These are phyloP conservation scores for Picea sitchensis DNA, from an alignment of 75 land plant species.

Conservation along the genomic window DNA sequence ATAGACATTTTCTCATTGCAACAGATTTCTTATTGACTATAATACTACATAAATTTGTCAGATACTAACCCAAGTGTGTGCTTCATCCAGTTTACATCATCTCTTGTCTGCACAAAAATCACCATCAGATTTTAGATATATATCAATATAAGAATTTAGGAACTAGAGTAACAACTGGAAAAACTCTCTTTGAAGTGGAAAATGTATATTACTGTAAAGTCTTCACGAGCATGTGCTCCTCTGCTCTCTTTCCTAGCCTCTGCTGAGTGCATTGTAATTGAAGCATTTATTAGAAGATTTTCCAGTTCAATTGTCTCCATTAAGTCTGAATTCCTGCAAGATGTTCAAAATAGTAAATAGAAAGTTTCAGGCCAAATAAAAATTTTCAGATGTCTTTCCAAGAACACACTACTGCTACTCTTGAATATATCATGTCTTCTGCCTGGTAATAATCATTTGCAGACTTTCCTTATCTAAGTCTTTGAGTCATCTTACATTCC, in stretches of 20 bases:
- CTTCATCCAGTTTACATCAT: constrained; percentile 98
- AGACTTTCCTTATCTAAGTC: background rate
- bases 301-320: constrained; percentile 96
- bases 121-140: background rate
- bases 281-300: constrained; percentile 96
- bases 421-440: background rate
- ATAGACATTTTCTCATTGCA: background rate
- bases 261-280: constrained; percentile 98
- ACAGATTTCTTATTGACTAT: background rate
- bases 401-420: background rate
- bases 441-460: background rate
- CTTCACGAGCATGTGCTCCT: constrained; percentile 99
- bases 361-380: background rate
- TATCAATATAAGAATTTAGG: constrained; percentile 1
- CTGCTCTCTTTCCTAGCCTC: constrained; percentile 99
- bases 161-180: background rate
- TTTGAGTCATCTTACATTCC: background rate
- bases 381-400: background rate
- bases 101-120: constrained; percentile 78
- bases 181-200: constrained; percentile 1
- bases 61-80: constrained; percentile 86
- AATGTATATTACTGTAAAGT: constrained; percentile 65
- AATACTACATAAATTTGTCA: background rate
- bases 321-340: constrained; percentile 92
- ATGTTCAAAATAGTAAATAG: background rate